Percentiles rank a stretch among this genome's conserved stretches.
Evolutionary conservation across 768 basidiomycete species (phyloP).

Genomic region (Cystofilobasidium macerans): DNA sequence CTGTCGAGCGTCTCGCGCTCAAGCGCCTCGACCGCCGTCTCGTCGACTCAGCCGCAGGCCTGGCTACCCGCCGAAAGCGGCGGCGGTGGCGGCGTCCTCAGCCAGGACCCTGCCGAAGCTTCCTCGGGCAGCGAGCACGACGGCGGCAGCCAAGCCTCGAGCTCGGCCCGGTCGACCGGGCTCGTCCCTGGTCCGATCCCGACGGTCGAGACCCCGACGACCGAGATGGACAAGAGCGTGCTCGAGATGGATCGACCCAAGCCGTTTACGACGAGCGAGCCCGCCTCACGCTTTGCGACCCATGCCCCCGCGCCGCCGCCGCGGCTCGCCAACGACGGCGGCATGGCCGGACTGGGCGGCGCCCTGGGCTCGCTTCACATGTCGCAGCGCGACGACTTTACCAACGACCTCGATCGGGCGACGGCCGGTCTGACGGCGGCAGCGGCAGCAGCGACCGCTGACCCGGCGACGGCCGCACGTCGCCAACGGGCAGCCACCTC

Average conservation of each 20-base stretch:
- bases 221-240: conserved; percentile 58
- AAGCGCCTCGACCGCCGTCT: conserved; percentile 12
- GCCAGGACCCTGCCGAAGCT: neutral
- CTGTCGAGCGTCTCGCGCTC: conserved; percentile 8
- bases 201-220: conserved; percentile 34
- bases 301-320: conserved; percentile 12
- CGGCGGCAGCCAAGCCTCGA: neutral
- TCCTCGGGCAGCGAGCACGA: neutral
- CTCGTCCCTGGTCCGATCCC: no score
- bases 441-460: neutral
- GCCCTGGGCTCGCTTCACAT: neutral
- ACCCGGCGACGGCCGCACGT: conserved; percentile 6
- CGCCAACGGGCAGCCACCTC: conserved; percentile 29
- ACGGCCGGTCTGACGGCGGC: conserved; percentile 2
- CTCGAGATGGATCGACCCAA: conserved; percentile 63
- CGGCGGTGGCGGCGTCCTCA: neutral
- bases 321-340: no score
- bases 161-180: neutral
- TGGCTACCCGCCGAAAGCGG: no score
- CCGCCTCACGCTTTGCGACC: conserved; percentile 31
- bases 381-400: conserved; percentile 4
- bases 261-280: conserved; percentile 57
- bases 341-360: neutral
- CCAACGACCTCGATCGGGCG: conserved; percentile 1
- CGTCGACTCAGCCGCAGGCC: neutral